Evolutionary conservation across 371 early-diverging fungal species (phyloP), one percentile per base, ranked within the genome.

Genomic region (Thermomucor indicae-seudaticae): DNA sequence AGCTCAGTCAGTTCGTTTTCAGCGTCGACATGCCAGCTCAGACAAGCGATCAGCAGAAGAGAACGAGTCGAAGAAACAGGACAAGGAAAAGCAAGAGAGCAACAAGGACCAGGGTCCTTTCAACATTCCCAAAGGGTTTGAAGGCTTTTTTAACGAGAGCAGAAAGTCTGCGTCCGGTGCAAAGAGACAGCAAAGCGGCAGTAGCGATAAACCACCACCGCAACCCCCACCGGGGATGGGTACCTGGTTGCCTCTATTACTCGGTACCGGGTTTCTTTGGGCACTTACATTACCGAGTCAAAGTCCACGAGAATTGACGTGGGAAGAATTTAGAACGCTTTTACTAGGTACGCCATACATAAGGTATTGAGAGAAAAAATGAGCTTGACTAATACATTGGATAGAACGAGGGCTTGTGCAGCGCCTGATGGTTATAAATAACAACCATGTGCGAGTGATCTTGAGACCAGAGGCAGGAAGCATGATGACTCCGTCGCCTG

Each of bases 351-450:
- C 5, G 23, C 14, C 23, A 28, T 39, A 27, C 19, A 27, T 29
- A 16, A 2, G 19, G 2, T 7, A 14, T 20, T 20, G 43, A 6
- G n/a, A n/a, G 5, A 24, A 43, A 20, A 10, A 0, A 43, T 24
- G 22, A 43, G 6, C 17, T 25, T 3, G 24, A 20, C 11, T 32
- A 32, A 14, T 16, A 45, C 29, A 27, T 8, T 19, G 7, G 16
- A 16, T 40, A 50, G 95, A 95, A 43, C 92, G 89, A 58, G 98
- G 97, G 4, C 67, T 86, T 51, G 96, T 97, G 4, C 91, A 95
- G 31, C 85, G 82, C 32, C 69, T 97, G 19, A 83, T 81, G 2
- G 93, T 97, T 1, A 66, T 93, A 30, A 97, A 97, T 77, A 81
- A 85, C 49, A 84, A 81, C 49, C 57, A 79, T 24, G 98, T 93